phyloP scores from a whole-genome alignment of 2,329 filamentous ascomycete species.

The Apiospora marii region DNA sequence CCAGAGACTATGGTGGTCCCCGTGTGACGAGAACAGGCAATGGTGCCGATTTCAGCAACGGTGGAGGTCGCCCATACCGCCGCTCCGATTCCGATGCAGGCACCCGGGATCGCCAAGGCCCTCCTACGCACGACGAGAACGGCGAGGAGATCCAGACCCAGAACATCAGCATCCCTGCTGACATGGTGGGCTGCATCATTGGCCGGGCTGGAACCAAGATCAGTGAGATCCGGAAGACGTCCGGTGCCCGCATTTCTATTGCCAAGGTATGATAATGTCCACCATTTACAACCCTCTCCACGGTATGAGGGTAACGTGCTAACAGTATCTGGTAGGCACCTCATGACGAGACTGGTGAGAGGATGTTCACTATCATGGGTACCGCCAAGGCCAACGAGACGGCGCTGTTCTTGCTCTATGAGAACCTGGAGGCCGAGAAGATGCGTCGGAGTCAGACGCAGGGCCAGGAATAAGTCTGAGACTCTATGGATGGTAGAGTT shows the following conservation, averaged over 20 bases:
- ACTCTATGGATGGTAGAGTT: not conserved
- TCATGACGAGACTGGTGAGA: conserved; percentile 96
- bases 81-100: conserved; percentile 85
- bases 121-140: conserved; percentile 91
- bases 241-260: conserved; percentile 95
- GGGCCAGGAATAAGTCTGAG: conserved; percentile 55
- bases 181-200: conserved; percentile 99
- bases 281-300: not conserved
- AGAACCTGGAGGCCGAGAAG: conserved; percentile 99
- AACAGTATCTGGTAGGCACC: conserved; percentile 64
- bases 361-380: conserved; percentile 99
- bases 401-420: conserved; percentile 93
- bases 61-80: conserved; percentile 72
- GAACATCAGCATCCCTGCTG: conserved; percentile 98
- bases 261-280: conserved; percentile 71
- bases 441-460: conserved; percentile 90
- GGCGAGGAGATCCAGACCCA: conserved; percentile 98
- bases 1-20: conserved; percentile 65
- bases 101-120: conserved; percentile 81
- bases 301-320: conserved; percentile 31
- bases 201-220: conserved; percentile 96
- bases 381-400: conserved; percentile 94
- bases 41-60: conserved; percentile 95
- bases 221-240: conserved; percentile 97
- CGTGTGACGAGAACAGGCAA: conserved; percentile 96